Evolutionary conservation across 73 alveolate species (phyloP).

Genomic region (Stentor roeselii): DNA sequence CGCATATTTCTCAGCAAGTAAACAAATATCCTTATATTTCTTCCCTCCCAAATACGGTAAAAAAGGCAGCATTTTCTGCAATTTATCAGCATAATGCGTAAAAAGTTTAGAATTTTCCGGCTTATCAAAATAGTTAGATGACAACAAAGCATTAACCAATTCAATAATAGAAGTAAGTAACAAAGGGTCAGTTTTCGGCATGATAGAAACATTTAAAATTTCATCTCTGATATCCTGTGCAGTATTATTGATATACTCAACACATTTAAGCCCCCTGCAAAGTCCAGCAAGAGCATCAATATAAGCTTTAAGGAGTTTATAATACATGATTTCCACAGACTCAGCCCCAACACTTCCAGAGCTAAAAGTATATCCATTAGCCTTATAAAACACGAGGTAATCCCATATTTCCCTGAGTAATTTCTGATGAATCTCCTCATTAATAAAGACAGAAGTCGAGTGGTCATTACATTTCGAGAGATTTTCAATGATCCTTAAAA

Average conservation of each 20-base stretch:
- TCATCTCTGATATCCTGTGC: conserved; percentile 20
- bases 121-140: neutral
- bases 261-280: conserved; percentile 10
- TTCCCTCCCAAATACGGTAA: conserved; percentile 15
- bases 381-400: neutral
- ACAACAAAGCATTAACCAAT: neutral
- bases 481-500: conserved; percentile 48
- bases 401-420: conserved; percentile 20
- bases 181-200: conserved; percentile 27
- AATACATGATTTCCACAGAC: conserved; percentile 18
- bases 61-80: conserved; percentile 26
- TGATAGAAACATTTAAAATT: neutral
- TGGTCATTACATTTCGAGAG: neutral
- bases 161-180: neutral
- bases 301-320: conserved; percentile 11
- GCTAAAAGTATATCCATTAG: conserved; percentile 20
- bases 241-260: neutral
- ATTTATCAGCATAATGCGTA: neutral
- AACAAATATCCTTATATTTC: conserved; percentile 44
- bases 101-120: neutral
- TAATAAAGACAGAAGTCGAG: neutral
- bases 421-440: conserved; percentile 12
- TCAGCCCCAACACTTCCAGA: neutral
- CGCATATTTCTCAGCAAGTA: conserved; percentile 40
- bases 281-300: conserved; percentile 16